Conservation (phyloP, 2,329 filamentous ascomycete species). For the Sporothrix euskadiensis region DNA sequence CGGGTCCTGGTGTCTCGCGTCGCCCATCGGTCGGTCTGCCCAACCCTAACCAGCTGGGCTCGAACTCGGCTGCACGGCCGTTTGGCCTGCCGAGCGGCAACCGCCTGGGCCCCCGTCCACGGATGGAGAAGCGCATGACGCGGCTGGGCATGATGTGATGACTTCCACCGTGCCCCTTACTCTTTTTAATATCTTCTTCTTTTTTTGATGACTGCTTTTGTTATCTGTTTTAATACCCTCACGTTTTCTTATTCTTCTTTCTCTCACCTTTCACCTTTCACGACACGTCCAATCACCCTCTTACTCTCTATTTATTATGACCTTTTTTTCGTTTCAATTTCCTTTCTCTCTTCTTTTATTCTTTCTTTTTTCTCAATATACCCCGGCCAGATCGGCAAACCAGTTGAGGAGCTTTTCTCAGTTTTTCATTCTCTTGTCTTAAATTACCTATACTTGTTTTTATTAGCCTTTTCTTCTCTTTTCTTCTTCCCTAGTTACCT, state of each 20-base stretch:
- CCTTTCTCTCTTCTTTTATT: not conserved
- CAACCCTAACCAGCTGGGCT: conserved; percentile 22
- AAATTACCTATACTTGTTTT: not conserved
- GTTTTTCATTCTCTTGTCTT: not conserved
- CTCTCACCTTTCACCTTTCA: not conserved
- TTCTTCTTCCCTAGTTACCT: not conserved
- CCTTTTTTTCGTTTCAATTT: not conserved
- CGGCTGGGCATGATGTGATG: conserved; percentile 60
- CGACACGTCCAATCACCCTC: conserved; percentile 7
- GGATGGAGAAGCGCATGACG: conserved; percentile 65
- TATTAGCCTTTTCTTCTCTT: not conserved
- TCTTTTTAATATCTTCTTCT: not conserved
- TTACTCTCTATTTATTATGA: not conserved
- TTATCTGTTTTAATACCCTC: conserved; percentile 18
- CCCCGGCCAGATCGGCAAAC: conserved; percentile 21
- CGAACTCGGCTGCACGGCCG: conserved; percentile 29
- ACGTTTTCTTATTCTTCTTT: not conserved
- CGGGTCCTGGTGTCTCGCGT: conserved; percentile 13
- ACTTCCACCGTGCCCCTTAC: conserved; percentile 41
- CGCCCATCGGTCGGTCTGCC: conserved; percentile 26
- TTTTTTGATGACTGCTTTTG: conserved; percentile 8
- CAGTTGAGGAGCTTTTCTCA: conserved; percentile 3
- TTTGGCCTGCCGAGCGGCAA: conserved; percentile 41
- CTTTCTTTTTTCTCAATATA: conserved; percentile 17
- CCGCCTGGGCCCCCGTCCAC: conserved; percentile 38